phyloP scores from a whole-genome alignment of 2,329 filamentous ascomycete species.

The Podosphaera aphanis region DNA sequence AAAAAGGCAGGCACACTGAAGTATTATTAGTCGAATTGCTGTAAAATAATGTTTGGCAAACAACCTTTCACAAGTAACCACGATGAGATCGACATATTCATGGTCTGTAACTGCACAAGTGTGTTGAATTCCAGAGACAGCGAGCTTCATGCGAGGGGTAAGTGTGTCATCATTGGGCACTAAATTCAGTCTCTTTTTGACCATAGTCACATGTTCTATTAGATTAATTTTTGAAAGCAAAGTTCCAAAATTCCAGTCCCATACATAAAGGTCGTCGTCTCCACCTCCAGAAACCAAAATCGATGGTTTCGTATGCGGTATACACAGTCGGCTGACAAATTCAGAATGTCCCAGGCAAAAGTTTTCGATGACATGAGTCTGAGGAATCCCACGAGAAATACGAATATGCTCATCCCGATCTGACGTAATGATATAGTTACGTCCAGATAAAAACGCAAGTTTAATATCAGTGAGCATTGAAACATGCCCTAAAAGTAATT shows the following conservation, averaged over 20 bases:
- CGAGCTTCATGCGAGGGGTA: constrained; percentile 14
- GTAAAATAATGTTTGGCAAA: constrained; percentile 4
- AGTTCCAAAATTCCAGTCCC: constrained; percentile 42
- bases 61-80: constrained; percentile 36
- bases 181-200: constrained; percentile 9
- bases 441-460: constrained; percentile 25
- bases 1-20: constrained; percentile 38
- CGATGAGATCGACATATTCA: constrained; percentile 20
- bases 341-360: constrained; percentile 76
- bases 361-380: constrained; percentile 68
- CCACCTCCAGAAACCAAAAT: constrained; percentile 69
- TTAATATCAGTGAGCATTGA: constrained; percentile 70
- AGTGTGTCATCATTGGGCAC: neutral
- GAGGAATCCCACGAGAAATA: constrained; percentile 56
- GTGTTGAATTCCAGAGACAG: constrained; percentile 17
- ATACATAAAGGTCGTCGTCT: constrained; percentile 54
- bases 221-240: constrained; percentile 32
- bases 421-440: constrained; percentile 36
- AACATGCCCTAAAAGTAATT: constrained; percentile 72
- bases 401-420: constrained; percentile 71
- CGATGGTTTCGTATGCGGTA: constrained; percentile 31
- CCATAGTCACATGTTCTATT: constrained; percentile 23
- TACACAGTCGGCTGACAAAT: constrained; percentile 57
- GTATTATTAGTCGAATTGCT: neutral
- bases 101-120: constrained; percentile 12